phyloP scores from a whole-genome alignment of 805 yeast genomes.

The Starmera dryadoides region DNA sequence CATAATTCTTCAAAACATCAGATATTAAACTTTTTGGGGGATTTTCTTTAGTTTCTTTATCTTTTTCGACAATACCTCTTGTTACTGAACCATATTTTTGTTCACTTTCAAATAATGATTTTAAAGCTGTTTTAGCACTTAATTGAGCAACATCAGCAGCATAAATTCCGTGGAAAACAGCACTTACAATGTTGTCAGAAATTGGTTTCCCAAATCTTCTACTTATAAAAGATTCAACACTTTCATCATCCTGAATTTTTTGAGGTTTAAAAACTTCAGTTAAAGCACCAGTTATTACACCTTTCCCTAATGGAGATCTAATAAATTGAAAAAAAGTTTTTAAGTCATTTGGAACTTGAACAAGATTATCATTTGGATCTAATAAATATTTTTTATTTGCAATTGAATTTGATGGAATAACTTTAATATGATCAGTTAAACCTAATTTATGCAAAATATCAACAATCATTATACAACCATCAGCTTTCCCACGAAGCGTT shows the following conservation, averaged over 20 bases:
- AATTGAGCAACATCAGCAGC: conserved; percentile 72
- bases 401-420: conserved; percentile 45
- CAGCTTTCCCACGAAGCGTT: conserved; percentile 76
- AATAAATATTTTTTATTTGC: conserved; percentile 72
- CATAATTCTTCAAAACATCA: conserved; percentile 29
- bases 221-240: conserved; percentile 55
- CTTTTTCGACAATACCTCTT: conserved; percentile 33
- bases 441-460: conserved; percentile 49
- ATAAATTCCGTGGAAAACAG: conserved; percentile 81
- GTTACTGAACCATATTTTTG: conserved; percentile 50
- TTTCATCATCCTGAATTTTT: conserved; percentile 47
- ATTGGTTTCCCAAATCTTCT: conserved; percentile 59
- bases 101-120: conserved; percentile 51
- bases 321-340: conserved; percentile 27
- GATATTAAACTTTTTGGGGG: conserved; percentile 12
- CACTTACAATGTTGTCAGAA: conserved; percentile 62
- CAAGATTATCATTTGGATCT: conserved; percentile 35
- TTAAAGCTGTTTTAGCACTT: conserved; percentile 58
- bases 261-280: conserved; percentile 41
- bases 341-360: conserved; percentile 46
- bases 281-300: conserved; percentile 35
- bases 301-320: conserved; percentile 35
- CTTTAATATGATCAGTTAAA: conserved; percentile 42
- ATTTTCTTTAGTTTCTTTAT: conserved; percentile 4
- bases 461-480: conserved; percentile 64